Percentiles rank a stretch among this genome's conserved stretches.
These are phyloP conservation scores for Catunica adiposa DNA, from an alignment of 2,329 filamentous ascomycete genomes.

Conservation along the genomic window DNA sequence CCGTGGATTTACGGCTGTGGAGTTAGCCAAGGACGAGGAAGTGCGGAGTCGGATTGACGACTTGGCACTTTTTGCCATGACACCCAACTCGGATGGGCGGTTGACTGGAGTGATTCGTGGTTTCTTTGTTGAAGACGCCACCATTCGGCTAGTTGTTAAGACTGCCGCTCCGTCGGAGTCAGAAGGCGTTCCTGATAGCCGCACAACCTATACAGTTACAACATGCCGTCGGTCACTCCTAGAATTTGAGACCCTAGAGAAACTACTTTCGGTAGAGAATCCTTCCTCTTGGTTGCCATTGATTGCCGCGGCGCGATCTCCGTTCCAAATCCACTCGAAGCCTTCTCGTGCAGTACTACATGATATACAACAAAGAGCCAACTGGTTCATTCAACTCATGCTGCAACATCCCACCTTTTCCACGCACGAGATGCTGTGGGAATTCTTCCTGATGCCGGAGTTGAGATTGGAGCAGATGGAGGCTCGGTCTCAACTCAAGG, in stretches of 20 bases:
- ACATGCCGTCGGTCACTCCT: conserved; percentile 75
- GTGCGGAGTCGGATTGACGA: conserved; percentile 94
- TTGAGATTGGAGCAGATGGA: conserved; percentile 81
- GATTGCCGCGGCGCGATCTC: conserved; percentile 60
- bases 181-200: conserved; percentile 32
- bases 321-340: conserved; percentile 84
- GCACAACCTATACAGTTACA: conserved; percentile 78
- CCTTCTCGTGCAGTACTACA: conserved; percentile 75
- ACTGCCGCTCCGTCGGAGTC: conserved; percentile 69
- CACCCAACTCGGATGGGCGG: conserved; percentile 55
- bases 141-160: conserved; percentile 81
- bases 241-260: conserved; percentile 83
- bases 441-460: conserved; percentile 94
- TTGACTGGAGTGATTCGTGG: conserved; percentile 87
- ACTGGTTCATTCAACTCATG: conserved; percentile 76
- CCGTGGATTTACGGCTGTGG: conserved; percentile 80
- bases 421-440: conserved; percentile 95
- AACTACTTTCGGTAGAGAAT: conserved; percentile 71
- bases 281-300: conserved; percentile 89
- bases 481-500: conserved; percentile 73
- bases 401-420: conserved; percentile 81
- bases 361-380: conserved; percentile 71
- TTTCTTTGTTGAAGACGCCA: conserved; percentile 94
- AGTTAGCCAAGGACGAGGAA: conserved; percentile 94
- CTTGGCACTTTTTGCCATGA: conserved; percentile 64